Base-by-base conservation (phyloP, 2,329 filamentous ascomycete genomes). In the Leptographium flavum region DNA sequence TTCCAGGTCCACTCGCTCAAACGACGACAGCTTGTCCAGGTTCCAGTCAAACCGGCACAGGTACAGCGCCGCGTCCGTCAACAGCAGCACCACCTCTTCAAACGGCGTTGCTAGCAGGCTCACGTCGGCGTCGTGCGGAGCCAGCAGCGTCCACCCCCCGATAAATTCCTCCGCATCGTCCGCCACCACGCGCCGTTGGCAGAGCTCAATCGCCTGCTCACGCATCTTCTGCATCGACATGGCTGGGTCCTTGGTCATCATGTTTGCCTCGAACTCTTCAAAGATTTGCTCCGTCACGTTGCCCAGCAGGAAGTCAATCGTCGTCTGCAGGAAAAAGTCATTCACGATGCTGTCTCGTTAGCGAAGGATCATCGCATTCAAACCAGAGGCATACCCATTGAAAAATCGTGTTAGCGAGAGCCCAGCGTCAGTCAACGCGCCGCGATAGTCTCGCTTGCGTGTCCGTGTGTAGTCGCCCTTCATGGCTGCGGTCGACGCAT, bases 381-480 rank as follows among this genome's bases (percentile, higher is more conserved):
- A 15, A 32, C 4, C 15, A 25, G 14, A 8, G 31, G 28, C 73
- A 58, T 61, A 80, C 77, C 77, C 76, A 47, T 74, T 81, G 53
- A 79, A 81, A 49, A 80, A 77, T 35, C 86, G 70, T 23, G 85
- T 90, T 36, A 98, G 68, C 0, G 88, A 95, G 42, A 96, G 69
- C 0, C 87, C 86, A 42, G 95, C 78, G 57, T 98, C 92, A 31
- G 90, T 94, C 47, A 98, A 63, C 1, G 90, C 90, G 3, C 92
- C 92, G 2, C 85, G 81, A 56, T 94, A 92, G 58, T 96, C 83
- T 39, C 92, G 77, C 63, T 93, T 94, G 47, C 81, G 74, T 3
- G 88, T 95, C 38, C 92, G 76, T 1, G 92, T 98, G 58, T 90
- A 98, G 60, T 98, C 92, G 9, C 92, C 92, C 59, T 98, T 98